Percentiles rank a stretch among this genome's conserved stretches.
These are phyloP conservation scores for Scheffersomyces parashehatae DNA, from an alignment of 1,139 yeast genomes.

Conservation along the genomic window DNA sequence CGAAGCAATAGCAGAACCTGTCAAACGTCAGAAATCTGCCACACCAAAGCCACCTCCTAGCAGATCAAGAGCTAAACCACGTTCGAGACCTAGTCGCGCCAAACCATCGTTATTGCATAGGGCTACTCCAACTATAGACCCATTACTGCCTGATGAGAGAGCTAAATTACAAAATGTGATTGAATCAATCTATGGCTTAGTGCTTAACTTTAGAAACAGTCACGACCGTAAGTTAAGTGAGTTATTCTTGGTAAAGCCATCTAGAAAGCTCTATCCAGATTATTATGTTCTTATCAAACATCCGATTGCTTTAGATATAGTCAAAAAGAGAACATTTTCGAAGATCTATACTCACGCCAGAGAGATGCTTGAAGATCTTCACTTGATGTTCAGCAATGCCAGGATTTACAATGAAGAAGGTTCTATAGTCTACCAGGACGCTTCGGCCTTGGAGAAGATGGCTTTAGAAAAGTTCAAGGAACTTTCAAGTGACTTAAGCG, in stretches of 20 bases:
- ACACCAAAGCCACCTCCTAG: constrained; percentile 26
- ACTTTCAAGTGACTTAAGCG: constrained; percentile 17
- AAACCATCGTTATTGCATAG: constrained; percentile 27
- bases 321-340: constrained; percentile 59
- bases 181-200: constrained; percentile 44
- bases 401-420: constrained; percentile 89
- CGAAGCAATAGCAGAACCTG: constrained; percentile 6
- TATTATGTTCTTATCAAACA: constrained; percentile 75
- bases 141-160: constrained; percentile 44
- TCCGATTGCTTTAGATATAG: constrained; percentile 78
- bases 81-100: constrained; percentile 20
- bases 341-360: constrained; percentile 54
- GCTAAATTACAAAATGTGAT: constrained; percentile 41
- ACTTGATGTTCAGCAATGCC: constrained; percentile 81
- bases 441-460: constrained; percentile 60
- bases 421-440: constrained; percentile 78
- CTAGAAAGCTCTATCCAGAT: constrained; percentile 78
- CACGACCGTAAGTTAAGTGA: constrained; percentile 52
- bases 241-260: constrained; percentile 67
- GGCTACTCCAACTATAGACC: constrained; percentile 40
- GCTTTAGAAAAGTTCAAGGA: constrained; percentile 37
- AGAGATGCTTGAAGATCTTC: constrained; percentile 71
- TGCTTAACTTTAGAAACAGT: constrained; percentile 46
- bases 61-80: constrained; percentile 20
- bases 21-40: constrained; percentile 29